These are phyloP conservation scores for Auriscalpium vulgare DNA, from an alignment of 768 basidiomycete species.

Conservation along the genomic window DNA sequence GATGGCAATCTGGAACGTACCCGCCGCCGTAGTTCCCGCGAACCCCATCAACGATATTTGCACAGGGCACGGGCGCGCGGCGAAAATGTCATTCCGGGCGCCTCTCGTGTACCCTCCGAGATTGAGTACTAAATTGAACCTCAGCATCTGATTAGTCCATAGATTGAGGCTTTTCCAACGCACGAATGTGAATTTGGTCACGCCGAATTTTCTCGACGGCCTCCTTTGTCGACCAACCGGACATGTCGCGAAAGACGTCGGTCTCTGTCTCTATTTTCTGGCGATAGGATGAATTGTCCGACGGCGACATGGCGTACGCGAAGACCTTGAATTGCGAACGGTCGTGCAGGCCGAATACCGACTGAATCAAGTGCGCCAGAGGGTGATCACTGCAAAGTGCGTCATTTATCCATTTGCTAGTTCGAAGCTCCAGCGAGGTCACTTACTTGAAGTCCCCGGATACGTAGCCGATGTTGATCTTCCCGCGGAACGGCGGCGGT, in stretches of 20 bases:
- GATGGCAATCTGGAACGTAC: conserved; percentile 24
- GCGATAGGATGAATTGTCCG: conserved; percentile 37
- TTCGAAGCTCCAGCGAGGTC: not conserved
- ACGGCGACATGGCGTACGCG: conserved; percentile 41
- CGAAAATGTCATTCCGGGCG: conserved; percentile 44
- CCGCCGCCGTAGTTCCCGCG: conserved; percentile 38
- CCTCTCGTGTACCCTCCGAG: conserved; percentile 46
- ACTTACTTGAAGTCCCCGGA: conserved; percentile 39
- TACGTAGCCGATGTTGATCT: conserved; percentile 41
- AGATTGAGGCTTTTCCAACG: conserved; percentile 10
- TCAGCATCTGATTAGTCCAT: not conserved
- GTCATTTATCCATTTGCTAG: not conserved
- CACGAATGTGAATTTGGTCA: conserved; percentile 40
- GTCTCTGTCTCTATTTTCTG: conserved; percentile 32
- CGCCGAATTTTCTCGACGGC: conserved; percentile 32
- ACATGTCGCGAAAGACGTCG: conserved; percentile 35
- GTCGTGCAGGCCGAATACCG: conserved; percentile 39
- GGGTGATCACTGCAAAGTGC: conserved; percentile 36
- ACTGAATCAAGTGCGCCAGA: conserved; percentile 44
- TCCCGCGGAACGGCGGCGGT: conserved; percentile 30
- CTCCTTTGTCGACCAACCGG: conserved; percentile 26
- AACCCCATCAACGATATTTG: conserved; percentile 45
- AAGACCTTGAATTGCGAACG: conserved; percentile 31
- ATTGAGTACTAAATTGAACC: conserved; percentile 29
- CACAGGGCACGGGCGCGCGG: conserved; percentile 38